Evolutionary conservation across 2,329 filamentous ascomycete genomes (phyloP), one percentile per base, ranked within the genome.

Genomic region (Rutstroemia sp.): DNA sequence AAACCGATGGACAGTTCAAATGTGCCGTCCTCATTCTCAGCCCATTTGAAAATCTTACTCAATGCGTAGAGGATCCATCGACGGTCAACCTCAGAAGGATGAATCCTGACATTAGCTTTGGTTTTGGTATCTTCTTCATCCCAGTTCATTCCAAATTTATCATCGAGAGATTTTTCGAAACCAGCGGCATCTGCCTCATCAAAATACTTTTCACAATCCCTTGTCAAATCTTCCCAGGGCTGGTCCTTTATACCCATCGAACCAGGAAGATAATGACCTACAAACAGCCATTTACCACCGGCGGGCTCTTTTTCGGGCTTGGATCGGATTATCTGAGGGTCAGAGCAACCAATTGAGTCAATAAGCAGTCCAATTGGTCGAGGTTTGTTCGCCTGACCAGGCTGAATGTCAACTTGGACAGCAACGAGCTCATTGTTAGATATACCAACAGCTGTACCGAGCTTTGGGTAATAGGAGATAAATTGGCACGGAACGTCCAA

Each of bases 321-420:
- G 19, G 62, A 50, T 23, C 64, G 69, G 30, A 46, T 34, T 61
- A 41, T 72, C 62, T 61, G 70, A 1, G 75, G 57, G 5, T 80
- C 73, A 2, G 86, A 87, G 58, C 84, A 84, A 1, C 87, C 86
- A 54, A 92, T 81, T 0, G 87, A 87, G 66, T 92, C 87, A 37
- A 88, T 86, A 25, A 92, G 73, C 7, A 88, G 74, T 8, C 86
- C 84, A 51, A 82, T 78, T 1, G 75, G 73, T 41, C 78, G 78
- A 39, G 79, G 75, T 69, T 81, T 79, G 60, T 76, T 79, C 57
- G 75, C 75, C n/a, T 79, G 75, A 47, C 72, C 73, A 64, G 77
- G 78, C 1, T 82, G 82, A 2, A 79, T 78, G 65, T 86, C 82
- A n/a, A 87, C 73, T 64, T 90, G 87, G 51, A 91, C 76, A 1